A percentile compares a stretch with the other conserved stretches of the same genome.
phyloP scores from a whole-genome alignment of 2,329 filamentous ascomycete genomes.

The Aspergillus pseudoterreus region DNA sequence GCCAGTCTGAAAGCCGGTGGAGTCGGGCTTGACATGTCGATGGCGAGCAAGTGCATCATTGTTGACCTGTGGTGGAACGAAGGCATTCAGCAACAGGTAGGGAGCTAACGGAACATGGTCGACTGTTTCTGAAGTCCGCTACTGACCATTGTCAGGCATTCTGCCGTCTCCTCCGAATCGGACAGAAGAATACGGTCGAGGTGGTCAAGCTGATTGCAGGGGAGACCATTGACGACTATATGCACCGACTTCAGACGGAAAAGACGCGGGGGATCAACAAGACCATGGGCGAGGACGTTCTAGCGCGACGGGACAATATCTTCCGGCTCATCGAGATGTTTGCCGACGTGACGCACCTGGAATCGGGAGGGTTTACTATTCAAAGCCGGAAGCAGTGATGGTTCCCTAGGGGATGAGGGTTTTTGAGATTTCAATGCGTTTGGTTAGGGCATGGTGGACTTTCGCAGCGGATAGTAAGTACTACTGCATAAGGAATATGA shows the following conservation, averaged over 20 bases:
- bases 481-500: too few relatives aligned
- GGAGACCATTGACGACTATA: conserved; percentile 55
- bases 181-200: conserved; percentile 58
- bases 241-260: neutral
- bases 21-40: conserved; percentile 56
- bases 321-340: neutral
- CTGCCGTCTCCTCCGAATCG: conserved; percentile 61
- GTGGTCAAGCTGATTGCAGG: conserved; percentile 56
- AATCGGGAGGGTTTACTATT: neutral
- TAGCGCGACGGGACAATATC: neutral
- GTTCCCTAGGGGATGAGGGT: too few relatives aligned
- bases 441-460: too few relatives aligned
- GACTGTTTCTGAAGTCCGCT: neutral
- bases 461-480: too few relatives aligned
- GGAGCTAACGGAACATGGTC: neutral
- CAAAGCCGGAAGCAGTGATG: neutral
- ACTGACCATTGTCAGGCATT: conserved; percentile 37
- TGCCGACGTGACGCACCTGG: neutral
- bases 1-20: conserved; percentile 57
- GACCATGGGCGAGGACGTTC: neutral
- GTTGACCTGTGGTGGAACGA: conserved; percentile 62
- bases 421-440: too few relatives aligned
- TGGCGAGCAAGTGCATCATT: conserved; percentile 56
- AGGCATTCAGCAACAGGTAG: conserved; percentile 57
- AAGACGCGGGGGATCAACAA: neutral